phyloP scores from a whole-genome alignment of 2,329 filamentous ascomycete genomes.

The Pseudonectria foliicola region DNA sequence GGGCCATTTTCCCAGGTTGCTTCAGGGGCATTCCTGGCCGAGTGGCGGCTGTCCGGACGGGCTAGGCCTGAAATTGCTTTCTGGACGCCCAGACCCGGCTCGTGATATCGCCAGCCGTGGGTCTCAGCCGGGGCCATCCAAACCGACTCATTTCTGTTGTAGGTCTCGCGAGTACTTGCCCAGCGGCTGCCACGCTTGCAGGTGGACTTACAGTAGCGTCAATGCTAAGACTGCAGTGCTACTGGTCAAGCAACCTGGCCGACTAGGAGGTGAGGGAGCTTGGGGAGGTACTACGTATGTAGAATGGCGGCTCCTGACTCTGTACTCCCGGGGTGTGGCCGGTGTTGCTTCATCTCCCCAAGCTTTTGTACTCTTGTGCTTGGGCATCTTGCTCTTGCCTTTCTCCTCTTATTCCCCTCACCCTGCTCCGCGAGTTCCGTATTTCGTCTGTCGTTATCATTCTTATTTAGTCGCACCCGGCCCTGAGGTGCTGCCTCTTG shows the following conservation, averaged over 20 bases:
- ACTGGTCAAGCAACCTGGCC: too few species aligned
- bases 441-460: slow-evolving; percentile 6
- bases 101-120: slow-evolving; percentile 21
- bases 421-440: slow-evolving; percentile 6
- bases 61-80: slow-evolving; percentile 18
- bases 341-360: too few species aligned
- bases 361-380: slow-evolving; percentile 1
- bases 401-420: slow-evolving; percentile 13
- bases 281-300: too few species aligned
- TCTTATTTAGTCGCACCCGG: slow-evolving; percentile 4
- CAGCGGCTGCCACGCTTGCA: too few species aligned
- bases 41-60: slow-evolving; percentile 14
- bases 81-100: slow-evolving; percentile 1
- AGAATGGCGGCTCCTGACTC: too few species aligned
- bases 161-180: too few species aligned
- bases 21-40: slow-evolving; percentile 13
- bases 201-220: too few species aligned
- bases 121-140: slow-evolving; percentile 14
- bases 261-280: too few species aligned
- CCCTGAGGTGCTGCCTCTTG: slow-evolving; percentile 3
- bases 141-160: slow-evolving; percentile 16
- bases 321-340: too few species aligned
- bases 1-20: neutral
- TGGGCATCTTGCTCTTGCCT: slow-evolving; percentile 10
- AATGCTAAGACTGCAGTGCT: too few species aligned